Evolutionary conservation across 305 asterid species (phyloP).

Genomic region (Rubia occidens): DNA sequence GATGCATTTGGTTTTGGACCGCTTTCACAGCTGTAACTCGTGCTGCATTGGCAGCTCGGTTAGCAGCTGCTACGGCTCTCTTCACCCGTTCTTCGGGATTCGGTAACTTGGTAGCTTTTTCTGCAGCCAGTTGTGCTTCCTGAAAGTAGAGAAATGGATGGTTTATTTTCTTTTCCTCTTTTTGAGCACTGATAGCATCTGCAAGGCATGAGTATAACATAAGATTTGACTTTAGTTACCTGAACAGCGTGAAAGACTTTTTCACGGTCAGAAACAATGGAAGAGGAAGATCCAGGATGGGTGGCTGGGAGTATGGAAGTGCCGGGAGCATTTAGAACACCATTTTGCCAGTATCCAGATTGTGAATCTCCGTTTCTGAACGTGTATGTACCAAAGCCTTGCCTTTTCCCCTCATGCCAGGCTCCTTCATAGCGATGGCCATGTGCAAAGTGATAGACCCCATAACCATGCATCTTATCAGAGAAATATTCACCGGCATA

Average conservation of each 20-base stretch:
- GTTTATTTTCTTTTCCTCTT: neutral
- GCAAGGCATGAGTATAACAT: neutral
- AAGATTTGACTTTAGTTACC: conserved; percentile 22
- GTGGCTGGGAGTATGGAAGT: conserved; percentile 18
- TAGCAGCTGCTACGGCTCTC: conserved; percentile 30
- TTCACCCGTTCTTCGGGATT: conserved; percentile 26
- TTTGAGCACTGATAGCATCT: too few species aligned
- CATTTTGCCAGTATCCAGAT: conserved; percentile 48
- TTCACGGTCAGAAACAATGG: conserved; percentile 23
- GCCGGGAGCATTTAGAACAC: conserved; percentile 29
- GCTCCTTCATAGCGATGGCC: conserved; percentile 49
- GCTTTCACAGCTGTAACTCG: conserved; percentile 33
- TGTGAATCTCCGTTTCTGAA: conserved; percentile 39
- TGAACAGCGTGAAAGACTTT: conserved; percentile 39
- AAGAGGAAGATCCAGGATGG: conserved; percentile 25
- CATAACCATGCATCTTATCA: conserved; percentile 50
- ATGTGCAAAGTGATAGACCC: conserved; percentile 40
- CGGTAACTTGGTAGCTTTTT: conserved; percentile 17
- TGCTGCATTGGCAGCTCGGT: conserved; percentile 30
- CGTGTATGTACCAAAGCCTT: conserved; percentile 41
- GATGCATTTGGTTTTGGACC: conserved; percentile 27
- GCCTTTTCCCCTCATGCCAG: conserved; percentile 51
- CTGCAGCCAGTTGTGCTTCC: conserved; percentile 25
- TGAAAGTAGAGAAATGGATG: conserved; percentile 4
- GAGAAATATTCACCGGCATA: conserved; percentile 51